A percentile compares a stretch with the other conserved stretches of the same genome.
Evolutionary conservation across 2,329 filamentous ascomycete species (phyloP).

Genomic region (Aspergillus arachidicola): DNA sequence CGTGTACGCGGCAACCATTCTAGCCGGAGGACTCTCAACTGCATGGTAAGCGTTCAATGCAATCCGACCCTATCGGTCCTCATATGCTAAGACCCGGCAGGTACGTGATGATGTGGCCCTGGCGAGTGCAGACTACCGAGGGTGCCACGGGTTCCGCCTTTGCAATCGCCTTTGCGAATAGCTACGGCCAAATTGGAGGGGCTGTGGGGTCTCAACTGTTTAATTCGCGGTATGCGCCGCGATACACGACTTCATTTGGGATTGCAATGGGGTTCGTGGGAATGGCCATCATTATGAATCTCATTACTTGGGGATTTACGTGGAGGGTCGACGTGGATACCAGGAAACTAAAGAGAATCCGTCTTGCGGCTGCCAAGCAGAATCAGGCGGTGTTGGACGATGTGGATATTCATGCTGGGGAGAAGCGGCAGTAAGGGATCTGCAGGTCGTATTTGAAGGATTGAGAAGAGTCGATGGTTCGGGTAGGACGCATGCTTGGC

Average conservation of each 20-base stretch:
- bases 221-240: constrained; percentile 21
- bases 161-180: constrained; percentile 24
- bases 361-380: background rate
- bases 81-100: background rate
- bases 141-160: constrained; percentile 15
- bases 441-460: too few relatives aligned
- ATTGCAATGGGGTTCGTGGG: constrained; percentile 22
- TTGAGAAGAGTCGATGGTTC: too few relatives aligned
- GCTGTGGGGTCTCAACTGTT: constrained; percentile 22
- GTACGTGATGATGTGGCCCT: constrained; percentile 17
- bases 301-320: constrained; percentile 16
- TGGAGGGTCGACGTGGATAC: constrained; percentile 17
- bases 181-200: constrained; percentile 24
- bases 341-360: constrained; percentile 11
- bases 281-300: constrained; percentile 17
- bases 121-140: constrained; percentile 13
- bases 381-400: constrained; percentile 6
- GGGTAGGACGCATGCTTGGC: too few relatives aligned
- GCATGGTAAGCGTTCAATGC: background rate
- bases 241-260: constrained; percentile 18
- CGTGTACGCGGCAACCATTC: constrained; percentile 5
- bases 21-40: background rate
- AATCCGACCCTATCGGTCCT: too few relatives aligned
- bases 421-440: background rate
- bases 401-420: background rate